Percentiles rank a stretch among this genome's conserved stretches.
phyloP scores from a whole-genome alignment of 768 basidiomycete species.

The Boletus speciosus region DNA sequence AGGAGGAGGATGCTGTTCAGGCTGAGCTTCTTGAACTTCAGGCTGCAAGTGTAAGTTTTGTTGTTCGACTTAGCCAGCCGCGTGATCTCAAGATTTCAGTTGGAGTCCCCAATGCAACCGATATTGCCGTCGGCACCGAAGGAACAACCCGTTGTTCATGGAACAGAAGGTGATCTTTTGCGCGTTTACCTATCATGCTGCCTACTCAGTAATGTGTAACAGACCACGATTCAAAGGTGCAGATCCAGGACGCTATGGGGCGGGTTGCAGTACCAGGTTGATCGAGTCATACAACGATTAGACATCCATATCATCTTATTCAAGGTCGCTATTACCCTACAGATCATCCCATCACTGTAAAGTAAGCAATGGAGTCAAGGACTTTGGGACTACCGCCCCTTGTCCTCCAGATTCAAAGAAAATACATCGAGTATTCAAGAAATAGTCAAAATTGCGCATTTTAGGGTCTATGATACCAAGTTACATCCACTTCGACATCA shows the following conservation, averaged over 20 bases:
- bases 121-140: constrained; percentile 56
- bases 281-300: constrained; percentile 3
- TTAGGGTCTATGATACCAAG: too few species aligned
- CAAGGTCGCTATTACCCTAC: constrained; percentile 5
- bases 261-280: constrained; percentile 24
- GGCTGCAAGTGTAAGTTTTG: constrained; percentile 50
- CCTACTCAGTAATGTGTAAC: constrained; percentile 2
- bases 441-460: too few species aligned
- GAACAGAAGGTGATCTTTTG: constrained; percentile 31
- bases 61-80: background rate
- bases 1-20: constrained; percentile 94
- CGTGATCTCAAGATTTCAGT: constrained; percentile 22
- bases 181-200: background rate
- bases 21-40: constrained; percentile 73
- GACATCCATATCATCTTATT: background rate
- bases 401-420: too few species aligned
- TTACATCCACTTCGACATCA: background rate
- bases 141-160: constrained; percentile 35
- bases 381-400: background rate
- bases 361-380: constrained; percentile 3
- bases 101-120: constrained; percentile 29
- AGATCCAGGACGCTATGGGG: background rate
- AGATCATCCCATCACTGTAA: constrained; percentile 6
- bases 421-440: too few species aligned
- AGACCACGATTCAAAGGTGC: constrained; percentile 2